A percentile compares a stretch with the other conserved stretches of the same genome.
phyloP scores from a whole-genome alignment of 495 filamentous ascomycete species.

The Aspergillus cavernicola region DNA sequence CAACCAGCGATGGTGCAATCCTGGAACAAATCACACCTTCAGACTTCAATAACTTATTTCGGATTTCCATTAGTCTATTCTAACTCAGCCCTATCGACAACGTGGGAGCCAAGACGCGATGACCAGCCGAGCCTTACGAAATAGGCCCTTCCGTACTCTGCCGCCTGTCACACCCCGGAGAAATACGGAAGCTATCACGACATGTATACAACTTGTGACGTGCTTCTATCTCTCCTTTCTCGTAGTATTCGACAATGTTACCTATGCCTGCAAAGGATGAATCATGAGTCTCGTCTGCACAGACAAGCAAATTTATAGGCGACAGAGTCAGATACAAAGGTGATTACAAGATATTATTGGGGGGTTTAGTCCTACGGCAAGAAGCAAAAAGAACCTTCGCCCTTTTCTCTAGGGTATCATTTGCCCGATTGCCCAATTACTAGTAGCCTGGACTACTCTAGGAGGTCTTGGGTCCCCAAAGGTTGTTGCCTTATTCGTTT shows the following conservation, averaged over 20 bases:
- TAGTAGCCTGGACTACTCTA: too few species aligned
- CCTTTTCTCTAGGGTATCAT: too few species aligned
- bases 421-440: too few species aligned
- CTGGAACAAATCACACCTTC: neutral
- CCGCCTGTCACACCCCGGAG: neutral
- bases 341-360: too few species aligned
- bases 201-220: neutral
- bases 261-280: too few species aligned
- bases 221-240: neutral
- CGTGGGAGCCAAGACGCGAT: neutral
- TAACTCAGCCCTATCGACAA: neutral
- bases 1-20: conserved; percentile 1
- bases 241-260: too few species aligned
- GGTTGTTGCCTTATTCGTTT: neutral
- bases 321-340: too few species aligned
- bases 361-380: too few species aligned
- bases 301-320: too few species aligned
- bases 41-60: neutral
- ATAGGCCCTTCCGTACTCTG: neutral
- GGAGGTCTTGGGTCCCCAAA: too few species aligned
- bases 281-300: too few species aligned
- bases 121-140: conserved; percentile 1
- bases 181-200: neutral
- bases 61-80: neutral
- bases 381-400: too few species aligned